Evolutionary conservation across 1,284 basidiomycete genomes (phyloP), one percentile per base, ranked within the genome.

Genomic region (Lentinus polychrous): DNA sequence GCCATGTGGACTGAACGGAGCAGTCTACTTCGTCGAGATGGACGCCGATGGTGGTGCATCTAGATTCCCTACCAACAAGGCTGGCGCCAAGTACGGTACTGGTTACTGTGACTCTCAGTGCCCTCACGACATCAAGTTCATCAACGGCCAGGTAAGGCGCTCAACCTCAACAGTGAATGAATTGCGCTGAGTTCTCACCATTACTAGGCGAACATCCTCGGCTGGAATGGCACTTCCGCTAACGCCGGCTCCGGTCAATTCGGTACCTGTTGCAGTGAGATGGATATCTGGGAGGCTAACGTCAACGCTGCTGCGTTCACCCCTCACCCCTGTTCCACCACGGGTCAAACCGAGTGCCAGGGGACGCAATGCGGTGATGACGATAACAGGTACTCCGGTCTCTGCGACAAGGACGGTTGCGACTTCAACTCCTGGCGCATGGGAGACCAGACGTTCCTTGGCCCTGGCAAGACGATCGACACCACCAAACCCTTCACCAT

Each of bases 241-340:
- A 68, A 70, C 58, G 52, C 68, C 22, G 68, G 67, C 45, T 65
- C 61, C 5, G 76, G 76, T 49, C 47, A 60, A 34, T 68, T 58
- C 57, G 76, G 76, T 50, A 62, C 73, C n/a, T 79, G 76, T 69
- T 79, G 76, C 57, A 69, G 62, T 52, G 76, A 78, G 69, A 77
- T 78, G 75, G 76, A 78, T 59, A 65, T 79, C 57, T 78, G 75
- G 76, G 75, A 78, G 62, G 77, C 75, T 53, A 80, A 80, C 67
- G 67, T 64, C 43, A 65, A 70, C 52, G 65, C 75, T 34, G 59
- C 72, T 37, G 76, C 76, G 17, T 72, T 67, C 64, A 78, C 76
- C 24, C 75, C 76, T 49, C 76, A 78, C 62, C 67, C 69, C 45
- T 77, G 75, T 63, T 59, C 62, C 43, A 63, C 65, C 52, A 53